A percentile compares a stretch with the other conserved stretches of the same genome.
These are phyloP conservation scores for Syncephalastrum racemosum DNA, from an alignment of 371 early-diverging fungal genomes.

Conservation along the genomic window DNA sequence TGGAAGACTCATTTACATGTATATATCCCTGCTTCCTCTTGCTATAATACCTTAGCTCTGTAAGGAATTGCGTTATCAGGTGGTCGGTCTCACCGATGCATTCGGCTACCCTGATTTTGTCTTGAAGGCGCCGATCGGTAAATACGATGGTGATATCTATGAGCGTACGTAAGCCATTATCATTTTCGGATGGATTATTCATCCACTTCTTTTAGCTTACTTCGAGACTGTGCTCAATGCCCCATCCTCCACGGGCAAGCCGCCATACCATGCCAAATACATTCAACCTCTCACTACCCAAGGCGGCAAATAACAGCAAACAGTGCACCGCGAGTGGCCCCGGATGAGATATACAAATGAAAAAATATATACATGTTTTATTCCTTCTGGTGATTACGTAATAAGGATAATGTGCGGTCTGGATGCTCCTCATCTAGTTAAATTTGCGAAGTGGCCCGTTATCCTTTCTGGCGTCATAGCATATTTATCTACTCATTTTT, in stretches of 20 bases:
- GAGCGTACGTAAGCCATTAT: conserved; percentile 22
- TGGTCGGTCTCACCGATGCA: conserved; percentile 62
- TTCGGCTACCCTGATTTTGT: conserved; percentile 66
- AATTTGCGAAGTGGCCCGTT: too few relatives aligned
- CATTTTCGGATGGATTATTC: neutral
- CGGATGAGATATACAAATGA: too few relatives aligned
- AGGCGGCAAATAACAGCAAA: neutral
- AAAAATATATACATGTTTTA: too few relatives aligned
- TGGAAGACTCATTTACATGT: neutral
- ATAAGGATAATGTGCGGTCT: too few relatives aligned
- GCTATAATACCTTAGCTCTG: conserved; percentile 19
- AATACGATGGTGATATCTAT: conserved; percentile 66
- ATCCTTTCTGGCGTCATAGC: too few relatives aligned
- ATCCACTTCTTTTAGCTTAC: conserved; percentile 26
- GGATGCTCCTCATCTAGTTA: too few relatives aligned
- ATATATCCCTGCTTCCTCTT: neutral
- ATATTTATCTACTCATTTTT: too few relatives aligned
- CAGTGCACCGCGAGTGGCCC: too few relatives aligned
- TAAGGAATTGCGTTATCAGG: conserved; percentile 55
- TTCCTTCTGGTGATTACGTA: too few relatives aligned
- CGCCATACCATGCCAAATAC: conserved; percentile 38
- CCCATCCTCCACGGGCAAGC: conserved; percentile 31
- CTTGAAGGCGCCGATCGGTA: conserved; percentile 67
- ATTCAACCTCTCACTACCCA: conserved; percentile 41
- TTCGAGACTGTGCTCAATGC: conserved; percentile 39